Evolutionary conservation across 352 stramenopile genomes (phyloP), one percentile per base, ranked within the genome.

Genomic region (Phytophthora foliorum): DNA sequence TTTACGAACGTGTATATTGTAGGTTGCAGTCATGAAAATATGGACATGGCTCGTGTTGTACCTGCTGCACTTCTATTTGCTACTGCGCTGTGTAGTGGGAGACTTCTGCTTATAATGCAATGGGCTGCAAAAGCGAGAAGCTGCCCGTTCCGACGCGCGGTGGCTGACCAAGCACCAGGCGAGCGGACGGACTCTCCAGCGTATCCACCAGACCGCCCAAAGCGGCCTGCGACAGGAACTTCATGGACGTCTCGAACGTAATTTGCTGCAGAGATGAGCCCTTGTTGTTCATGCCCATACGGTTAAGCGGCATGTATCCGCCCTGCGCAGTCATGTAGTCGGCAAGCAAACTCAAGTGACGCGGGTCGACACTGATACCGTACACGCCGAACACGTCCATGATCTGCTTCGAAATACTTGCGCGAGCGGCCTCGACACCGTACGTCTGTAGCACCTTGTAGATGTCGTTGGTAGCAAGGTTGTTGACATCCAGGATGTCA

Each of bases 281-380:
- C 71, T 97, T 96, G 69, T 98, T 89, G 55, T 90, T 88, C 95
- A 99, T 99, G 58, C 98, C 97, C 57, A 93, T 98, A 54, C 98
- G 92, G 86, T 99, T 99, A 78, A 99, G 95, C 25, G 97, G 84
- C 85, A 97, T 99, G 86, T 98, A 99, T 60, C 89, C 96, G 41
- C 98, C 98, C 69, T 97, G 82, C 72, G 95, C 95, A 3, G 98
- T 99, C 98, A 99, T 99, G 84, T 99, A 99, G 84, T 99, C 98
- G 62, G 97, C 98, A 74, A 99, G 97, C 51, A 99, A 86, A 36
- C 91, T 98, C 64, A 99, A 78, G 86, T 99, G 98, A 68, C 98
- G 92, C 42, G 94, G 91, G 78, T 99, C 97, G 13, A 99, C 98
- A 57, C 87, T 94, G 81, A 99, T 99, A 72, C 98, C 98, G 84